A percentile compares a stretch with the other conserved stretches of the same genome.
These are phyloP conservation scores for Vicia sativa DNA, from an alignment of 306 rosid genomes.

Conservation along the genomic window DNA sequence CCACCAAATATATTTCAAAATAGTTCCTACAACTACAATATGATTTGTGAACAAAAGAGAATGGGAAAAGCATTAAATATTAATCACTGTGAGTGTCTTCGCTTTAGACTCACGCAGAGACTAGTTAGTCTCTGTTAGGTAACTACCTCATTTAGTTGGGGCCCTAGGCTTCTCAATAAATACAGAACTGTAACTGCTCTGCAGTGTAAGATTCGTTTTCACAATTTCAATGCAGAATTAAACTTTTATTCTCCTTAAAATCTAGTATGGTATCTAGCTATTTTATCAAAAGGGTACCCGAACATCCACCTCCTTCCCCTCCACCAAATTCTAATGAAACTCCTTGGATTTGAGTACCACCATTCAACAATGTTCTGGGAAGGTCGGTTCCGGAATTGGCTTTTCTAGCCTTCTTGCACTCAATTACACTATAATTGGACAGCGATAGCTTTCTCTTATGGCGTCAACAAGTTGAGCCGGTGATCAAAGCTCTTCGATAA, in stretches of 20 bases:
- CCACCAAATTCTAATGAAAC: background rate
- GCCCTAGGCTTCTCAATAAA: constrained; percentile 1
- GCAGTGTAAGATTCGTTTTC: background rate
- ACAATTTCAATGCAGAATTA: background rate
- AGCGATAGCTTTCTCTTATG: background rate
- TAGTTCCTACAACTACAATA: constrained; percentile 24
- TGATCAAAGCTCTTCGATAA: background rate
- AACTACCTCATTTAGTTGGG: background rate
- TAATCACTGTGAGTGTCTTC: background rate
- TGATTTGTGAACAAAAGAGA: constrained; percentile 15
- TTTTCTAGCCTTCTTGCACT: background rate
- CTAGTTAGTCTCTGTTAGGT: background rate
- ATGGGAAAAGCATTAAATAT: background rate
- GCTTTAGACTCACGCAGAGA: too few relatives aligned
- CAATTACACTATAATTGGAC: background rate
- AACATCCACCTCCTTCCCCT: background rate
- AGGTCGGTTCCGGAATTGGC: background rate
- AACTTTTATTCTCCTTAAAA: background rate
- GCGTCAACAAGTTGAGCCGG: background rate
- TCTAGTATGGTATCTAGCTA: background rate
- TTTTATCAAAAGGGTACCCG: background rate
- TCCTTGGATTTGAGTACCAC: background rate
- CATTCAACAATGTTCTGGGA: background rate
- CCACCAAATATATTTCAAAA: constrained; percentile 30
- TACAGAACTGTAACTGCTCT: constrained; percentile 1